Percentiles rank a stretch among this genome's conserved stretches.
phyloP scores from a whole-genome alignment of 1,284 basidiomycete genomes.

The Boletus holoroseus region DNA sequence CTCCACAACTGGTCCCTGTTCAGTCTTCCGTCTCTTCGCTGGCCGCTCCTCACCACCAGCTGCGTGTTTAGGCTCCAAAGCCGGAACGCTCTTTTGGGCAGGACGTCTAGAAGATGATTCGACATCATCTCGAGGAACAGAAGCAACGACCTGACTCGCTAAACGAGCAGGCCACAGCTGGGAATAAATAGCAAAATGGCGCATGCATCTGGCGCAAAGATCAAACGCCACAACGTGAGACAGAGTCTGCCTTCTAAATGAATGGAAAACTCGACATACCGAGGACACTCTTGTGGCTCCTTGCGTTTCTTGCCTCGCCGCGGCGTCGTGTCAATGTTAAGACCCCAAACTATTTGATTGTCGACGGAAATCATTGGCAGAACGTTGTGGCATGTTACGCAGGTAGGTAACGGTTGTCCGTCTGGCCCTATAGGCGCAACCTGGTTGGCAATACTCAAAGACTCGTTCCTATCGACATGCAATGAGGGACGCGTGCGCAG shows the following conservation, averaged over 20 bases:
- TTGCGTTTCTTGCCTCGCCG: slow-evolving; percentile 50
- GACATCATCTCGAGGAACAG: slow-evolving; percentile 45
- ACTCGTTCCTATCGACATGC: slow-evolving; percentile 34
- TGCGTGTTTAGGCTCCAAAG: slow-evolving; percentile 52
- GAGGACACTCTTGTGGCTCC: slow-evolving; percentile 62
- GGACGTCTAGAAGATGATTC: slow-evolving; percentile 44
- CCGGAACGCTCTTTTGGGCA: slow-evolving; percentile 45
- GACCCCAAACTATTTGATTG: slow-evolving; percentile 66
- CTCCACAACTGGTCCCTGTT: slow-evolving; percentile 32
- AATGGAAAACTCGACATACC: slow-evolving; percentile 42
- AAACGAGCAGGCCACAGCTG: slow-evolving; percentile 63
- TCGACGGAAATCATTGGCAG: slow-evolving; percentile 70
- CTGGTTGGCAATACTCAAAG: slow-evolving; percentile 35
- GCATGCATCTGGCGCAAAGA: slow-evolving; percentile 53
- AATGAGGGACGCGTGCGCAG: slow-evolving; percentile 44
- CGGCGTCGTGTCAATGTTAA: slow-evolving; percentile 43
- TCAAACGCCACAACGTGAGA: slow-evolving; percentile 20
- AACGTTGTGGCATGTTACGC: slow-evolving; percentile 60
- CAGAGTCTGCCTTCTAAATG: slow-evolving; percentile 12
- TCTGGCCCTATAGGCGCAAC: slow-evolving; percentile 46
- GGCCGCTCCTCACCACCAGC: slow-evolving; percentile 40
- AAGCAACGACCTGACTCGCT: slow-evolving; percentile 43
- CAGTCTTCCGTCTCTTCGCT: slow-evolving; percentile 42
- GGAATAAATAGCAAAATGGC: slow-evolving; percentile 69
- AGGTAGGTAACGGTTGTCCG: slow-evolving; percentile 56